These are phyloP conservation scores for Podila epigama DNA, from an alignment of 192 early-diverging fungal genomes.

Conservation along the genomic window DNA sequence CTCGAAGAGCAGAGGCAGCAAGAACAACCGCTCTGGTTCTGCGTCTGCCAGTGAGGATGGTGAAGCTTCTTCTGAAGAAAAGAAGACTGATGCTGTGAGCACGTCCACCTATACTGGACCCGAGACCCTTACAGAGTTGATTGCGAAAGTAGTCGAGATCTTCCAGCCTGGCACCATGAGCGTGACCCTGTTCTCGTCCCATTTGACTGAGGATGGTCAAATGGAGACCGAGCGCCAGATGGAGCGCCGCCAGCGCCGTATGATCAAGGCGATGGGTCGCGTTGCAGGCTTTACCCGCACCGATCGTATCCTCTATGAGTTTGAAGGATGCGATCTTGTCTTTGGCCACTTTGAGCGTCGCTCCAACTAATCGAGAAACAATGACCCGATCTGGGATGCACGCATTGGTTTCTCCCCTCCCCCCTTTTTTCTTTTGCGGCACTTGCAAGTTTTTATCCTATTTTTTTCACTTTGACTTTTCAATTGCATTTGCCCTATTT, in stretches of 20 bases:
- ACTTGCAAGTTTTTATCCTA: slow-evolving; percentile 19
- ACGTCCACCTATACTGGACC: slow-evolving; percentile 78
- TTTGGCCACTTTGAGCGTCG: slow-evolving; percentile 68
- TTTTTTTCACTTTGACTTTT: slow-evolving; percentile 7
- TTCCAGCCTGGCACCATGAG: slow-evolving; percentile 90
- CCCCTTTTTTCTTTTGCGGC: slow-evolving; percentile 6
- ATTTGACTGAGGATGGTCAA: slow-evolving; percentile 53
- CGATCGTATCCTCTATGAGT: slow-evolving; percentile 81
- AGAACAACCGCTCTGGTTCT: background rate
- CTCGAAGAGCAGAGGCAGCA: slow-evolving; percentile 41
- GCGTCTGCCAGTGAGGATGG: slow-evolving; percentile 38
- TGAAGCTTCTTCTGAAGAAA: slow-evolving; percentile 35
- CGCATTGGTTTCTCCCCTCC: background rate
- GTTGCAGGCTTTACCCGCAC: slow-evolving; percentile 69
- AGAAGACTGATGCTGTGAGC: slow-evolving; percentile 72
- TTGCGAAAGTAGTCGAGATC: slow-evolving; percentile 73
- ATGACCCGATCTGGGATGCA: too few species aligned
- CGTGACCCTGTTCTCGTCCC: slow-evolving; percentile 67
- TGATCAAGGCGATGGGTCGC: slow-evolving; percentile 56
- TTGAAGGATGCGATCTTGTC: slow-evolving; percentile 81
- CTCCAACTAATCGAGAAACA: background rate
- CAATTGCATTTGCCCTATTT: background rate
- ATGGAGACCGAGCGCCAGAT: slow-evolving; percentile 41
- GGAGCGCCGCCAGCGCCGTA: slow-evolving; percentile 44
- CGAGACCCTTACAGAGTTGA: slow-evolving; percentile 74